Base-by-base conservation (phyloP, 2,329 filamentous ascomycete species). In the Setomelanomma holmii region DNA sequence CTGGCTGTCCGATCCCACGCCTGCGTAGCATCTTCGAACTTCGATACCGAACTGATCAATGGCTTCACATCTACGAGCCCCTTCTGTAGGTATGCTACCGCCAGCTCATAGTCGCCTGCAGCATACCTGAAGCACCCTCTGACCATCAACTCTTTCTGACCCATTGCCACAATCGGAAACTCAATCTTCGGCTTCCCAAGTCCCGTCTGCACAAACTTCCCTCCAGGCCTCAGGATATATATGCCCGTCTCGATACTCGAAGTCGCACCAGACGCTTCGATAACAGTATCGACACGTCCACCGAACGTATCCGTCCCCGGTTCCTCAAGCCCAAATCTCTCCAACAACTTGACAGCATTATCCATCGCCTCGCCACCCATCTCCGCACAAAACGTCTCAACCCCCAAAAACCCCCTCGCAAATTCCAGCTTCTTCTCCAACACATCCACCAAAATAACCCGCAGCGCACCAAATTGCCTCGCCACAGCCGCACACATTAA, bases 231-330 rank as follows among this genome's bases (percentile, higher is more conserved):
- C 71, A 89, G 83, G 14, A 90, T 86, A 84, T 91, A 91, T 70
- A 97, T 91, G 39, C 92, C 91, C 20, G 89, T 83, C 4, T 89
- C 86, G 64, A 97, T 89, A 73, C 89, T 93, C 76, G 87, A 90
- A 79, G 96, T 91, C 7, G 96, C 91, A 40, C 93, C 93, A 0
- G 93, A 97, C 79, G 92, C 96, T 78, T 98, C 93, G 73, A 98
- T 83, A 8, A 88, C 87, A 24, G 96, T 80, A 20, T 88, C 84
- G 0, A 93, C 91, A 75, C 93, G 89, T 0, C 92, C 91, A 75
- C 95, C 89, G 5, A 50, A 53, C 0, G 60, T 63, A 30, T 64
- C 63, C 5, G 51, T 55, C 5, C 58, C 61, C 0, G 41, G 27
- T 35, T 93, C 87, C 24, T 92, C 87, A 1, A 85, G 78, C 56